phyloP scores from a whole-genome alignment of 345 rosid genomes.

The Eucalyptus lansdowneana region DNA sequence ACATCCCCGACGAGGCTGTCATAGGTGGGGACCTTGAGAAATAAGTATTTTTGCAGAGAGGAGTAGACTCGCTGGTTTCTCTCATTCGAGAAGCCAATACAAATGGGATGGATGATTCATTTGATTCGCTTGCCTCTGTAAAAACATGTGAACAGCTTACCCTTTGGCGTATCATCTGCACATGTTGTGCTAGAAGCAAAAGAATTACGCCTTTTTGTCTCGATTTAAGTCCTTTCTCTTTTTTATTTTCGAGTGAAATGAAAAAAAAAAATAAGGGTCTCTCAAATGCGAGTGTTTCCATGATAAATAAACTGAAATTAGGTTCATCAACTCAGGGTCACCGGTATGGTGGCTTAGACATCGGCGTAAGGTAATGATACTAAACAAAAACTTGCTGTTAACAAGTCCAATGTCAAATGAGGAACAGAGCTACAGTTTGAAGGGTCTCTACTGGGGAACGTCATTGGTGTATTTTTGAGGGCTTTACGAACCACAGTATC shows the following conservation, averaged over 20 bases:
- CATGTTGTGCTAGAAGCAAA: background rate
- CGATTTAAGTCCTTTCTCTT: background rate
- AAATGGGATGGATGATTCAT: background rate
- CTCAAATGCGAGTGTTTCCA: background rate
- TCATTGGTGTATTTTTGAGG: background rate
- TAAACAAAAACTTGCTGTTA: background rate
- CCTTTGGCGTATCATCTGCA: background rate
- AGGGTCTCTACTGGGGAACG: background rate
- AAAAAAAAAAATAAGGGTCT: background rate
- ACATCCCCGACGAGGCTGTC: conserved; percentile 14
- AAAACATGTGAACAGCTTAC: background rate
- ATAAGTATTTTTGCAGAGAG: background rate
- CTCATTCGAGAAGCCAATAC: background rate
- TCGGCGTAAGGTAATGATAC: background rate
- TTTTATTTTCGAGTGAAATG: no score
- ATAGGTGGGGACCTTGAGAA: background rate
- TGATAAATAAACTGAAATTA: background rate
- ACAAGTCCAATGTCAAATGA: background rate
- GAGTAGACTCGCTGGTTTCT: background rate
- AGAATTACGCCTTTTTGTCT: background rate
- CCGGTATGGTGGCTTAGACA: background rate
- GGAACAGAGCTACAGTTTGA: background rate
- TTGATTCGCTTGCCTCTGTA: background rate
- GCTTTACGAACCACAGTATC: background rate
- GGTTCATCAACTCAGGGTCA: background rate